Percentiles rank a stretch among this genome's conserved stretches.
These are phyloP conservation scores for Pseudonitzschia multiseries DNA, from an alignment of 108 stramenopile species.

Conservation along the genomic window DNA sequence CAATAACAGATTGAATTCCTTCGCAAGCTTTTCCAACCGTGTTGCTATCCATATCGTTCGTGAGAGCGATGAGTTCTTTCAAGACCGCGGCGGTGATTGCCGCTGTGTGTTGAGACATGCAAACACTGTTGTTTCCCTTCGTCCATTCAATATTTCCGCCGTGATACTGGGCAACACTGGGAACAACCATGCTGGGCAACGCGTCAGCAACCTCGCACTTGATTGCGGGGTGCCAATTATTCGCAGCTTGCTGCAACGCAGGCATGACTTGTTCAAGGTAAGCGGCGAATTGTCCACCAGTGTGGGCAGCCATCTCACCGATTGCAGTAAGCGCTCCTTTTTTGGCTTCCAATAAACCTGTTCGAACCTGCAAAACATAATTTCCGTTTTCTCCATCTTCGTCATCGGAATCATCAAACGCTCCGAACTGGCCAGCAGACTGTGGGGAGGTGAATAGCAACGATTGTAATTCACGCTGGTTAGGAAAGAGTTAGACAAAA, in stretches of 20 bases:
- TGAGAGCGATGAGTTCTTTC: constrained; percentile 69
- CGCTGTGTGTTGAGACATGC: constrained; percentile 71
- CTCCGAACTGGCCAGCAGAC: constrained; percentile 67
- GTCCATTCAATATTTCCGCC: constrained; percentile 81
- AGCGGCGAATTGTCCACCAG: constrained; percentile 84
- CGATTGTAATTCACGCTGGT: constrained; percentile 60
- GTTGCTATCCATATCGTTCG: constrained; percentile 78
- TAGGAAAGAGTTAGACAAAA: constrained; percentile 18
- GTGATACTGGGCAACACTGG: constrained; percentile 75
- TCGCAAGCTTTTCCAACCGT: constrained; percentile 90
- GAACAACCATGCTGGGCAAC: constrained; percentile 72
- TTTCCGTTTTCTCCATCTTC: constrained; percentile 81
- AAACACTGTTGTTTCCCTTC: constrained; percentile 75
- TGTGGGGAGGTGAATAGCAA: constrained; percentile 31
- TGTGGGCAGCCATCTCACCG: constrained; percentile 93
- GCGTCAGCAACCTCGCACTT: constrained; percentile 82
- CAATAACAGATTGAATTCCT: constrained; percentile 84
- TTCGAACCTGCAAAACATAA: constrained; percentile 86
- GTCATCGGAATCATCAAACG: constrained; percentile 89
- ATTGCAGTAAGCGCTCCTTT: constrained; percentile 96
- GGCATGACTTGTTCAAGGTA: constrained; percentile 80
- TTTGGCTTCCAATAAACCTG: constrained; percentile 93
- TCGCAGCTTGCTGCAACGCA: constrained; percentile 71
- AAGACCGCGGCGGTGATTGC: constrained; percentile 71
- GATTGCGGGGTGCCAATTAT: constrained; percentile 92